Percentiles rank a stretch among this genome's conserved stretches.
These are phyloP conservation scores for Schizophyllum amplum DNA, from an alignment of 1,284 basidiomycete species.

Conservation along the genomic window DNA sequence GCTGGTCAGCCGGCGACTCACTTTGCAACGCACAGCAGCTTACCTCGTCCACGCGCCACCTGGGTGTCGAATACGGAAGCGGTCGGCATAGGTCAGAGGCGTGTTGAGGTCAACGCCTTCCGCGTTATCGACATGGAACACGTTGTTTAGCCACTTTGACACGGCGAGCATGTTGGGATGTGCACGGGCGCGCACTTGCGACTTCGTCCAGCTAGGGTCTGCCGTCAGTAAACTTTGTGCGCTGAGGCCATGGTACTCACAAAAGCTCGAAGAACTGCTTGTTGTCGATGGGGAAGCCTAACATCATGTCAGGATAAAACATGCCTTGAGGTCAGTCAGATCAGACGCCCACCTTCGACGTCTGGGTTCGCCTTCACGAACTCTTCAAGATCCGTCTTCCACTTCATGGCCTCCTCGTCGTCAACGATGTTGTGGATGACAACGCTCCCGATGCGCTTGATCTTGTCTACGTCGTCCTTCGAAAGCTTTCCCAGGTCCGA, in stretches of 20 bases:
- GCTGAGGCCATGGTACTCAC: constrained; percentile 28
- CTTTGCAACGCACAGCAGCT: background rate
- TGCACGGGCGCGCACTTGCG: constrained; percentile 65
- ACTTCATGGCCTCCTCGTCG: constrained; percentile 46
- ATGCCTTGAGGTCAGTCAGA: background rate
- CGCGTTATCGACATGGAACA: constrained; percentile 40
- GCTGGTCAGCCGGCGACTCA: background rate
- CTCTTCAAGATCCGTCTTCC: constrained; percentile 50
- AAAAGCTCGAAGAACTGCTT: constrained; percentile 71
- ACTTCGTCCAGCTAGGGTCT: constrained; percentile 51
- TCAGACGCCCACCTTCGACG: constrained; percentile 36
- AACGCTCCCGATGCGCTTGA: constrained; percentile 15
- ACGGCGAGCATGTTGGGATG: constrained; percentile 67
- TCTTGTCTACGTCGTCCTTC: constrained; percentile 39
- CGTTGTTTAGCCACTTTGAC: constrained; percentile 53
- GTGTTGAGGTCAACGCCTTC: constrained; percentile 55
- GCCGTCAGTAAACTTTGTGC: background rate
- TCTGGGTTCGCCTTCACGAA: constrained; percentile 47
- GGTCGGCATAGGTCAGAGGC: constrained; percentile 74
- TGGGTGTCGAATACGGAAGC: constrained; percentile 76
- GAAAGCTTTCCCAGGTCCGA: constrained; percentile 5
- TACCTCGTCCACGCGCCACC: constrained; percentile 51
- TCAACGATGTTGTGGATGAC: constrained; percentile 6
- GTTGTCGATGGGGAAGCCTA: constrained; percentile 47
- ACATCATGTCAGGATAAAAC: background rate